A percentile compares a stretch with the other conserved stretches of the same genome.
These are phyloP conservation scores for Xylaria bambusicola DNA, from an alignment of 495 filamentous ascomycete species.

Conservation along the genomic window DNA sequence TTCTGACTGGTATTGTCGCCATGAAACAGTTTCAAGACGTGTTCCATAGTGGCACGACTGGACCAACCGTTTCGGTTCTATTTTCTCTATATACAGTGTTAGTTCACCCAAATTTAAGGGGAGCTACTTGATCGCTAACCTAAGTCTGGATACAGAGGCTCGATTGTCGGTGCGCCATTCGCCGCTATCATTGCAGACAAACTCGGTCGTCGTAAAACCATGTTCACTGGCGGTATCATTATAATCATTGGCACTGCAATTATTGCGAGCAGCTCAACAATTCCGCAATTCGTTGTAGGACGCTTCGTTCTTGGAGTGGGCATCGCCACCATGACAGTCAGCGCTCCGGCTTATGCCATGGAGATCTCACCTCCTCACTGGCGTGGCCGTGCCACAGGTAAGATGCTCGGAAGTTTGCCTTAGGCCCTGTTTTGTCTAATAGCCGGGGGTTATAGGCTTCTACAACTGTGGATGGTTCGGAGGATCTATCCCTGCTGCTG, in stretches of 20 bases:
- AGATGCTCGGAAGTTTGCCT: background rate
- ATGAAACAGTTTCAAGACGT: constrained; percentile 42
- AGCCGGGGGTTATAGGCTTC: constrained; percentile 33
- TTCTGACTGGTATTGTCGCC: constrained; percentile 46
- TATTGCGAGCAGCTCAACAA: constrained; percentile 35
- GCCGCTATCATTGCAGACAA: constrained; percentile 48
- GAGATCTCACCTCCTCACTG: constrained; percentile 53
- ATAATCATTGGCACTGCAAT: constrained; percentile 55
- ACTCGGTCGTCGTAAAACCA: constrained; percentile 43
- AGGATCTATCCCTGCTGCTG: constrained; percentile 51
- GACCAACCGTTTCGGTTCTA: constrained; percentile 42
- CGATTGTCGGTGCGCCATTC: constrained; percentile 49
- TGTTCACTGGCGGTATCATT: constrained; percentile 52
- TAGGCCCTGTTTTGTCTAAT: constrained; percentile 2
- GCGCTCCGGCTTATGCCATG: constrained; percentile 49
- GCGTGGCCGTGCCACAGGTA: constrained; percentile 50
- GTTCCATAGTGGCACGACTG: constrained; percentile 39
- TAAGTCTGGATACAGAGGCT: constrained; percentile 33
- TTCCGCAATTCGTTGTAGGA: constrained; percentile 50
- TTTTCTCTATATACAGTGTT: constrained; percentile 53
- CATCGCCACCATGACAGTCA: constrained; percentile 51
- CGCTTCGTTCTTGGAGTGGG: constrained; percentile 56
- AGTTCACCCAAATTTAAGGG: constrained; percentile 17
- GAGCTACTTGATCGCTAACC: background rate
- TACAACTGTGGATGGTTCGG: constrained; percentile 58